phyloP scores from a whole-genome alignment of 192 early-diverging fungal species.

The Podochytrium sp. region DNA sequence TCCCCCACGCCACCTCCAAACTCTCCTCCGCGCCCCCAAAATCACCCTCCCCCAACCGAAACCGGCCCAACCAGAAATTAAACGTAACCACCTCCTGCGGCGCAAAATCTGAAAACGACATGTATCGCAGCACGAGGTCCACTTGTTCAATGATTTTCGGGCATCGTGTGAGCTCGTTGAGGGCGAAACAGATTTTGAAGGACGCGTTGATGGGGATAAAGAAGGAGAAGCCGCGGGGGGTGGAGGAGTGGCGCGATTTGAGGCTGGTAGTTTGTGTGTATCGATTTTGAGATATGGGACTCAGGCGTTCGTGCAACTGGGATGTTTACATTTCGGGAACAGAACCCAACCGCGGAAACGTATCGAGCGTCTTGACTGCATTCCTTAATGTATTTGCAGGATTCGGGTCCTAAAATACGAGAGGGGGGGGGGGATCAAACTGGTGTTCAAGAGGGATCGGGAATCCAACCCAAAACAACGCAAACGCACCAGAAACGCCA shows the following conservation, averaged over 20 bases:
- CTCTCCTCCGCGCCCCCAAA: too few relatives aligned
- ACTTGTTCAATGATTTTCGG: slow-evolving; percentile 36
- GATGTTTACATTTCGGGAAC: slow-evolving; percentile 17
- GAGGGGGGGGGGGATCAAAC: neutral
- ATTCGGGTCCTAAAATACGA: neutral
- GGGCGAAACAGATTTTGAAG: slow-evolving; percentile 24
- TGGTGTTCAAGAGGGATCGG: too few relatives aligned
- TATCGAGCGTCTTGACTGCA: slow-evolving; percentile 18
- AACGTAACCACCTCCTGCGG: slow-evolving; percentile 7
- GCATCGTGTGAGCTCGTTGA: slow-evolving; percentile 28
- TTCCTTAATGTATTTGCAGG: neutral
- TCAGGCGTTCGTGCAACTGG: slow-evolving; percentile 2
- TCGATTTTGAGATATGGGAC: too few relatives aligned
- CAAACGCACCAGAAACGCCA: neutral
- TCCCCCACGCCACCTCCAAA: too few relatives aligned
- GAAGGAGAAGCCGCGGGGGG: neutral
- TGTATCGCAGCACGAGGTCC: neutral
- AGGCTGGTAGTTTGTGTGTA: too few relatives aligned
- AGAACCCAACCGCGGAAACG: neutral
- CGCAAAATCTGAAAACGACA: slow-evolving; percentile 1
- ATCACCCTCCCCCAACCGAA: slow-evolving; percentile 6
- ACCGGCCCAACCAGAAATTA: slow-evolving; percentile 13
- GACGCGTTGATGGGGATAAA: slow-evolving; percentile 16
- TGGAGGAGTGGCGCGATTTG: neutral
- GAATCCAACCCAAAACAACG: neutral